A percentile compares a stretch with the other conserved stretches of the same genome.
These are phyloP conservation scores for Fonsecaea nubica DNA, from an alignment of 2,329 filamentous ascomycete genomes.

Conservation along the genomic window DNA sequence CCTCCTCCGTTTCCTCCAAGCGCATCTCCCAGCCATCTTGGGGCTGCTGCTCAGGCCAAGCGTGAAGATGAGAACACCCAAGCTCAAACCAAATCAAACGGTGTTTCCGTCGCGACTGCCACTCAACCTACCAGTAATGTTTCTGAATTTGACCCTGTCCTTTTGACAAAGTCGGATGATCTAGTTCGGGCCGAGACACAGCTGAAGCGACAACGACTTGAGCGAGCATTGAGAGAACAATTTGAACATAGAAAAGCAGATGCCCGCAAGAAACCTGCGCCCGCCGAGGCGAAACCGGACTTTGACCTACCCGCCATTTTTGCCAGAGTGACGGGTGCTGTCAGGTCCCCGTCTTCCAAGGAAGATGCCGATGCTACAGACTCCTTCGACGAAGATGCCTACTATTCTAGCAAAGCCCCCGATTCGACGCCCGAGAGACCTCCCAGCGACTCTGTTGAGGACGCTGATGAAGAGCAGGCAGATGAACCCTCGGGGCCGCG, in stretches of 20 bases:
- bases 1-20: conserved; percentile 34
- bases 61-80: conserved; percentile 31
- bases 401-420: conserved; percentile 90
- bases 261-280: conserved; percentile 56
- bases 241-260: conserved; percentile 67
- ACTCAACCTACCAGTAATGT: conserved; percentile 53
- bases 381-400: conserved; percentile 88
- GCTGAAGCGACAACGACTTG: conserved; percentile 79
- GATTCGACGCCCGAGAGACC: conserved; percentile 69
- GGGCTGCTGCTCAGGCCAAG: conserved; percentile 26
- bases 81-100: conserved; percentile 27
- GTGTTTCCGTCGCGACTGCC: conserved; percentile 40
- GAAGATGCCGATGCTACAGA: conserved; percentile 58
- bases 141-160: conserved; percentile 78
- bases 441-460: conserved; percentile 35
- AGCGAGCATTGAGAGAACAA: conserved; percentile 78
- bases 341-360: conserved; percentile 70
- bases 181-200: conserved; percentile 81
- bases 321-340: conserved; percentile 71
- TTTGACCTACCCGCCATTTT: conserved; percentile 77
- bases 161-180: conserved; percentile 85
- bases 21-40: conserved; percentile 41
- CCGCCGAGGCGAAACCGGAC: conserved; percentile 64
- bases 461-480: conserved; percentile 45
- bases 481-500: conserved; percentile 39